Evolutionary conservation across 2,329 filamentous ascomycete species (phyloP), one percentile per base, ranked within the genome.

Genomic region (Trichoderma sp.): DNA sequence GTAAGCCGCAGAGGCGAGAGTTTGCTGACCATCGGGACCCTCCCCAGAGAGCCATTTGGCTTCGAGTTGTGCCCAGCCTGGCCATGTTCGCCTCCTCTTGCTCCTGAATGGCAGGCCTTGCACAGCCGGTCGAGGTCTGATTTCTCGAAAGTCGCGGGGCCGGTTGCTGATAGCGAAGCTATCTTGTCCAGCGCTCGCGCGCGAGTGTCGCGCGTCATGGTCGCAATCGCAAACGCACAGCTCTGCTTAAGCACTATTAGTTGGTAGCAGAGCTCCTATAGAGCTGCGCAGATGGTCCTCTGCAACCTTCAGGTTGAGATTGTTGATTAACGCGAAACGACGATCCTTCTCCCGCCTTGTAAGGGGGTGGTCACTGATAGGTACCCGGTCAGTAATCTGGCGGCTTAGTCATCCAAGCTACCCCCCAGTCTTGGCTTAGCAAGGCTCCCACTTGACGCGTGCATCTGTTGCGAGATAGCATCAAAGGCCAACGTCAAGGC

Each of bases 111-210:
- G 64, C 85, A 87, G 64, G 86, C 87, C 75, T 79, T 84, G 75
- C 86, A 90, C 29, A 90, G 79, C 69, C 84, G 83, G 70, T 89
- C 87, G 65, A 90, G 83, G 70, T 90, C 88, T 59, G 87, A 88
- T 75, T 84, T 83, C 73, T 90, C 87, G 72, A 87, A 81, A 13
- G 83, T 80, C 53, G 80, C 78, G 19, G 86, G 79, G 75, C 80
- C 84, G 50, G 83, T 80, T 32, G 87, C 86, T 15, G 88, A 89
- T 64, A 90, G 81, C 54, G 84, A 82, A 50, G 88, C 88, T 71
- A 90, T 89, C 80, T 88, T 89, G 78, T 89, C 82, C 67, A 90
- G 81, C 71, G 88, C 88, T 75, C 83, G 83, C 70, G 85, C 86
- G 75, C 88, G 87, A 70, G 90, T 84, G 73, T 87, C 82, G 75